These are phyloP conservation scores for Delphinella strobiligena DNA, from an alignment of 2,329 filamentous ascomycete species.

Conservation along the genomic window DNA sequence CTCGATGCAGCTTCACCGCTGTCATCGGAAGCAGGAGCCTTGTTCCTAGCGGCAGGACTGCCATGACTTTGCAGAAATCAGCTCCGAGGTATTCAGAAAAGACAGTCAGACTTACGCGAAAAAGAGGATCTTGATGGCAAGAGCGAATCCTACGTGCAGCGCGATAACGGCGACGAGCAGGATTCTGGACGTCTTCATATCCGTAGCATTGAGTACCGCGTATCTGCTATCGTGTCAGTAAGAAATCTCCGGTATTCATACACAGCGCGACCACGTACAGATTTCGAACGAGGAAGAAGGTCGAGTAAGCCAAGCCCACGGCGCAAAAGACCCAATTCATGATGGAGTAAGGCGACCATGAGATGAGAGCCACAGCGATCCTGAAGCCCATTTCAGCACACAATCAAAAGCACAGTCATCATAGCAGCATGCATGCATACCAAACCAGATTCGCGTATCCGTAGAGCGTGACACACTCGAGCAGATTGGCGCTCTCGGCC, in stretches of 20 bases:
- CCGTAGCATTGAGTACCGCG: constrained; percentile 84
- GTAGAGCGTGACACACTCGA: constrained; percentile 93
- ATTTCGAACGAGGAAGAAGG: constrained; percentile 73
- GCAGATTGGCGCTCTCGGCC: constrained; percentile 79
- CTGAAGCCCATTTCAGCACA: background rate
- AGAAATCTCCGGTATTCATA: no score
- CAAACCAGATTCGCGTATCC: constrained; percentile 95
- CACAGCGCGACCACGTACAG: constrained; percentile 45
- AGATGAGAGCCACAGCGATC: constrained; percentile 81
- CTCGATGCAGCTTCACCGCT: no score
- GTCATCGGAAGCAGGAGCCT: no score
- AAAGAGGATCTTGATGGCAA: constrained; percentile 94
- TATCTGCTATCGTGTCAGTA: constrained; percentile 17
- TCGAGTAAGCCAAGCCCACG: constrained; percentile 72
- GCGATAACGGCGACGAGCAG: constrained; percentile 72
- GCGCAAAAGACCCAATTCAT: constrained; percentile 92
- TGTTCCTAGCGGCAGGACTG: no score
- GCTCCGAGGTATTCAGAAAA: no score
- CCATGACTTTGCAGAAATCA: no score
- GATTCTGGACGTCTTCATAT: constrained; percentile 81
- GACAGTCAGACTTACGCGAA: no score
- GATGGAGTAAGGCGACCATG: constrained; percentile 69
- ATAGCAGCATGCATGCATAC: constrained; percentile 21
- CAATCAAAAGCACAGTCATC: no score
- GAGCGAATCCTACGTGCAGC: constrained; percentile 76